phyloP scores from a whole-genome alignment of 2,329 filamentous ascomycete species.

The Ophiostoma fasciatum region DNA sequence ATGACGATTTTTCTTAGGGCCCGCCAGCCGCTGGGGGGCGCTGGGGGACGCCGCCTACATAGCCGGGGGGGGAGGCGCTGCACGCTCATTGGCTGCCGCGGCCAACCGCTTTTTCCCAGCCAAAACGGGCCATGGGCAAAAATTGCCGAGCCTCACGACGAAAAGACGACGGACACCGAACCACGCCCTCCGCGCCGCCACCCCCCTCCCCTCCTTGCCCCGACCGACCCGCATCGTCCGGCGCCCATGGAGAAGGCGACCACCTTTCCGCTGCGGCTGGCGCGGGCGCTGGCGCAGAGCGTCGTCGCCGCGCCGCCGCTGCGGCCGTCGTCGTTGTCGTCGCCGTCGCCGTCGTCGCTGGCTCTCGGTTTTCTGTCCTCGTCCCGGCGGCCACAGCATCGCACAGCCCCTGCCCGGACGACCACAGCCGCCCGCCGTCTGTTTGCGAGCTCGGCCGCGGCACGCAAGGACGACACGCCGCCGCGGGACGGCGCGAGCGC shows the following conservation, averaged over 20 bases:
- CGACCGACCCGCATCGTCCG: not conserved
- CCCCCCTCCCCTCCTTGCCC: no score
- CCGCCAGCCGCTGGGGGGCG: not conserved
- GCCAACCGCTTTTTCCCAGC: slow-evolving; percentile 5
- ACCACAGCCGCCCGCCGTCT: no score
- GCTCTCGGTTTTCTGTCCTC: no score
- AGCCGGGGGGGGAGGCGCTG: not conserved
- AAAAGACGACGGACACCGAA: not conserved
- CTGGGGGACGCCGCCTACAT: not conserved
- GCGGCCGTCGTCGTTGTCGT: slow-evolving; percentile 1
- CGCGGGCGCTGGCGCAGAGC: slow-evolving; percentile 24
- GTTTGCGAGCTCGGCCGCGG: no score
- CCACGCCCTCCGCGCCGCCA: no score
- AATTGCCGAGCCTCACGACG: no score
- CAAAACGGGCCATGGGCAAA: not conserved
- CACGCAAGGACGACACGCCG: slow-evolving; percentile 1
- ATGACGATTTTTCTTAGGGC: slow-evolving; percentile 6
- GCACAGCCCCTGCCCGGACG: no score
- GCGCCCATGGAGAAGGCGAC: slow-evolving; percentile 29
- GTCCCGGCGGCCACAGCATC: no score
- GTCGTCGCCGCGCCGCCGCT: slow-evolving; percentile 13
- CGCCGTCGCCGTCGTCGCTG: no score
- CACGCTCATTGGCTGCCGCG: slow-evolving; percentile 3
- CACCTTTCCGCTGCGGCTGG: slow-evolving; percentile 26
- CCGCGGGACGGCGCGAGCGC: not conserved